Conservation (phyloP, 2,329 filamentous ascomycete species). For the Phyllosticta citribraziliensis region DNA sequence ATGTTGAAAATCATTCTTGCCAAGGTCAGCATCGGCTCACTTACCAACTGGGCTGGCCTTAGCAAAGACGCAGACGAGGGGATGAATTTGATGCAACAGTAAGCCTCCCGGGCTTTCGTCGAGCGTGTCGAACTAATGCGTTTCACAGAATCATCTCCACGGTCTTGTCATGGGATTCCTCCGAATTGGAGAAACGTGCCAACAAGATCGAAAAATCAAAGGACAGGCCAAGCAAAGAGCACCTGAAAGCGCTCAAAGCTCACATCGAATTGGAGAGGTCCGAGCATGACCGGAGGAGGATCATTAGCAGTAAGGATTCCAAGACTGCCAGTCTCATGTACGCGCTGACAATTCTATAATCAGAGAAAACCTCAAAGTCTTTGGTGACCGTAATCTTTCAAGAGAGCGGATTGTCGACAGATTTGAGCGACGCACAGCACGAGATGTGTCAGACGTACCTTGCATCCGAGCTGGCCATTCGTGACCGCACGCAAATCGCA, state of each 20-base stretch:
- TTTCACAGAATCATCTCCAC: slow-evolving; percentile 57
- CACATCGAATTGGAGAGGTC: slow-evolving; percentile 45
- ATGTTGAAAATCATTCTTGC: slow-evolving; percentile 64
- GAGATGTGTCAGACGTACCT: slow-evolving; percentile 59
- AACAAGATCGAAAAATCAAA: slow-evolving; percentile 56
- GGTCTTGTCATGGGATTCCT: slow-evolving; percentile 62
- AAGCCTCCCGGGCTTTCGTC: slow-evolving; percentile 9
- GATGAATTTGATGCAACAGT: slow-evolving; percentile 67
- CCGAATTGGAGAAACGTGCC: slow-evolving; percentile 56
- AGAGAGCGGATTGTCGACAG: slow-evolving; percentile 33
- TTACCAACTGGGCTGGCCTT: slow-evolving; percentile 72
- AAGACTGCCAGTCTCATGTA: slow-evolving; percentile 1
- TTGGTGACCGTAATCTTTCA: slow-evolving; percentile 60
- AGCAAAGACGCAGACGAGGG: slow-evolving; percentile 64
- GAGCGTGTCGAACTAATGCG: background rate
- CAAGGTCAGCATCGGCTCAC: slow-evolving; percentile 63
- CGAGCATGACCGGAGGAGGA: slow-evolving; percentile 50
- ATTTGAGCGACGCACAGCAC: slow-evolving; percentile 52
- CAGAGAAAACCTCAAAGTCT: slow-evolving; percentile 41
- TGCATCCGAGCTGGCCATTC: slow-evolving; percentile 57
- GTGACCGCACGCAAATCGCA: slow-evolving; percentile 63
- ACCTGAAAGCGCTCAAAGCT: slow-evolving; percentile 50
- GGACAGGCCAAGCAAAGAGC: slow-evolving; percentile 48
- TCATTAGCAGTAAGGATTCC: slow-evolving; percentile 38
- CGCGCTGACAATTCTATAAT: background rate